Conservation (phyloP, 805 yeast genomes). For the Torulaspora maleeae region DNA sequence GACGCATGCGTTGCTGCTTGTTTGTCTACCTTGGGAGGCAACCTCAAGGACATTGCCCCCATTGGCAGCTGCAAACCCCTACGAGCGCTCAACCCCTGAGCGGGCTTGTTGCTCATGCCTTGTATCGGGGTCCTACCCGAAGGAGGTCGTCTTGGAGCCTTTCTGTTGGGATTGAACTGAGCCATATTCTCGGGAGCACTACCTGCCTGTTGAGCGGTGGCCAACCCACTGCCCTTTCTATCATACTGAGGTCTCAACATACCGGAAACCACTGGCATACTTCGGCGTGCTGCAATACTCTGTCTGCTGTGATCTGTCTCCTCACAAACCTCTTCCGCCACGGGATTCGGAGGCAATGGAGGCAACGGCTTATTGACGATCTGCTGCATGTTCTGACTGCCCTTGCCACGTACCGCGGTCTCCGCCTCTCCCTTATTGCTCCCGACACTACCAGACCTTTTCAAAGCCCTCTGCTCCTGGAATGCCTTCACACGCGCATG, state of each 20-base stretch:
- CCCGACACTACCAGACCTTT: conserved; percentile 35
- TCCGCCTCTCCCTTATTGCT: conserved; percentile 18
- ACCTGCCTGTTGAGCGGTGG: conserved; percentile 25
- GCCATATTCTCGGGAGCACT: conserved; percentile 16
- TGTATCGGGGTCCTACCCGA: conserved; percentile 47
- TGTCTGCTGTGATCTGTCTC: background rate
- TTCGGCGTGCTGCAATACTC: background rate
- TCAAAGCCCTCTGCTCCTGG: conserved; percentile 68
- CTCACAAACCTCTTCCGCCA: background rate
- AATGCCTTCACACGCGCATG: conserved; percentile 86
- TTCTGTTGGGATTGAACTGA: conserved; percentile 27
- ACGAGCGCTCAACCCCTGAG: conserved; percentile 79
- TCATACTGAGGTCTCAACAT: background rate
- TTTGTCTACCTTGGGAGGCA: conserved; percentile 17
- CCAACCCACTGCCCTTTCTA: background rate
- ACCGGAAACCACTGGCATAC: background rate
- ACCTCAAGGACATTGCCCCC: conserved; percentile 34
- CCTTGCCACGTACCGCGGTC: conserved; percentile 11
- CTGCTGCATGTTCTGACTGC: conserved; percentile 26
- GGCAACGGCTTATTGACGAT: conserved; percentile 40
- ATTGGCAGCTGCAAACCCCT: conserved; percentile 69
- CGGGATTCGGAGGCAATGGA: conserved; percentile 36
- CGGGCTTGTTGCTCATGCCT: conserved; percentile 44
- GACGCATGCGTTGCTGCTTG: conserved; percentile 19
- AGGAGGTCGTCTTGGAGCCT: conserved; percentile 29